These are phyloP conservation scores for Phytophthora boehmeriae DNA, from an alignment of 352 stramenopile genomes.

Conservation along the genomic window DNA sequence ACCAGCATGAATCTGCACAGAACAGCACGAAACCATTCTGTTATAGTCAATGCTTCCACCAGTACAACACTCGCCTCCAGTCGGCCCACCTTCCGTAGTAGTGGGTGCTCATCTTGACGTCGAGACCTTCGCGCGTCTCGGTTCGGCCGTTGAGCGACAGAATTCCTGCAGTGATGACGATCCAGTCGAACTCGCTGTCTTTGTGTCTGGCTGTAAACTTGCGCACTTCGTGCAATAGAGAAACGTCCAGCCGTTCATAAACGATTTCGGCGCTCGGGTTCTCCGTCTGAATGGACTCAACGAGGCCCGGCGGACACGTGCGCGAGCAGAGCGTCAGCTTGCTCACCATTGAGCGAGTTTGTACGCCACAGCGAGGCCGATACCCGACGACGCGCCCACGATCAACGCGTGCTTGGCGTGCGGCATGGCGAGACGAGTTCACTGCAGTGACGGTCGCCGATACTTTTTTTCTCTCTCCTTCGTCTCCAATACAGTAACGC, in stretches of 20 bases:
- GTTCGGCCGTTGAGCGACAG: conserved; percentile 36
- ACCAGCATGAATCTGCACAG: conserved; percentile 34
- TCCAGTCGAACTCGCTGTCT: conserved; percentile 36
- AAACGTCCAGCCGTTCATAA: conserved; percentile 35
- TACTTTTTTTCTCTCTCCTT: background rate
- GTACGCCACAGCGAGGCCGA: conserved; percentile 27
- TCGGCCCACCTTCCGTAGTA: conserved; percentile 35
- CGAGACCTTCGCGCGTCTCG: conserved; percentile 33
- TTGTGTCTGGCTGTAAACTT: conserved; percentile 31
- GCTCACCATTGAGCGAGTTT: conserved; percentile 31
- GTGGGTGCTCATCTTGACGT: conserved; percentile 41
- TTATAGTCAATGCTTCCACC: conserved; percentile 3
- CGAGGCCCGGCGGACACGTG: conserved; percentile 20
- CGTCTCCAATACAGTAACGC: background rate
- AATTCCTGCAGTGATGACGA: conserved; percentile 30
- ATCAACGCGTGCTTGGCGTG: conserved; percentile 32
- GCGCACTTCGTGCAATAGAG: conserved; percentile 35
- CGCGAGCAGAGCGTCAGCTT: conserved; percentile 38
- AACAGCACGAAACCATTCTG: background rate
- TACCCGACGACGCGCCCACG: conserved; percentile 33
- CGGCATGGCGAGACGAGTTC: conserved; percentile 9
- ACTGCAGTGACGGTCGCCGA: conserved; percentile 16
- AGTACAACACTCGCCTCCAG: background rate
- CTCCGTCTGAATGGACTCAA: conserved; percentile 23
- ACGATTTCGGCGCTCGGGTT: conserved; percentile 28